Conservation (phyloP, 139 green algal genomes). For the Micractinium conductrix region DNA sequence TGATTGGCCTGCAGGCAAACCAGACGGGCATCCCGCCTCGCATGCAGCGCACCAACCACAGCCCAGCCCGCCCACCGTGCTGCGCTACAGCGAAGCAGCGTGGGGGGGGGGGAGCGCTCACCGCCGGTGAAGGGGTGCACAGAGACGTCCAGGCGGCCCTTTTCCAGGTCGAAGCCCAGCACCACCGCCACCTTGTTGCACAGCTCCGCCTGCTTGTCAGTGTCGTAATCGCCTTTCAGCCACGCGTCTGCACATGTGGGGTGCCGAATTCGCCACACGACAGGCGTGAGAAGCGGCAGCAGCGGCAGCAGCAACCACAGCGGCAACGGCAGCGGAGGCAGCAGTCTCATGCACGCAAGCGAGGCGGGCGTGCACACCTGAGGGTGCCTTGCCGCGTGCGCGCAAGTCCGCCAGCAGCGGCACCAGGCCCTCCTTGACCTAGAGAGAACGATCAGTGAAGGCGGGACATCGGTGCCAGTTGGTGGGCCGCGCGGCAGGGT, state of each 20-base stretch:
- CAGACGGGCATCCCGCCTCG: neutral
- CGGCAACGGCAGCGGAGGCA: neutral
- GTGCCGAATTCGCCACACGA: too few relatives aligned
- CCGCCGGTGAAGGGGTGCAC: slow-evolving; percentile 87
- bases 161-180: slow-evolving; percentile 80
- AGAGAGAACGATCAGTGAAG: too few relatives aligned
- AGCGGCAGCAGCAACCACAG: neutral
- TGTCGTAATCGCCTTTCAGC: slow-evolving; percentile 55
- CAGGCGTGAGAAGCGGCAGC: too few relatives aligned
- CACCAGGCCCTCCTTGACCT: slow-evolving; percentile 75
- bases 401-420: slow-evolving; percentile 73
- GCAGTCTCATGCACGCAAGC: too few relatives aligned
- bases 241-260: slow-evolving; percentile 55
- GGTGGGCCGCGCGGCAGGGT: too few relatives aligned
- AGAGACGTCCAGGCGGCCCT: slow-evolving; percentile 82
- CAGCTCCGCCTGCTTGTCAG: slow-evolving; percentile 45
- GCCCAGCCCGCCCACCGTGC: too few relatives aligned
- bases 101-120: too few relatives aligned
- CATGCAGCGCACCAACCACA: neutral
- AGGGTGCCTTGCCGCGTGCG: slow-evolving; percentile 48
- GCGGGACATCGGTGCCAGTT: too few relatives aligned
- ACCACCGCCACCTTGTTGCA: slow-evolving; percentile 53
- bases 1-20: neutral
- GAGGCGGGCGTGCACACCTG: neutral
- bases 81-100: too few relatives aligned